phyloP scores from a whole-genome alignment of 176 grass and related monocot species.

The Musa troglodytarum region DNA sequence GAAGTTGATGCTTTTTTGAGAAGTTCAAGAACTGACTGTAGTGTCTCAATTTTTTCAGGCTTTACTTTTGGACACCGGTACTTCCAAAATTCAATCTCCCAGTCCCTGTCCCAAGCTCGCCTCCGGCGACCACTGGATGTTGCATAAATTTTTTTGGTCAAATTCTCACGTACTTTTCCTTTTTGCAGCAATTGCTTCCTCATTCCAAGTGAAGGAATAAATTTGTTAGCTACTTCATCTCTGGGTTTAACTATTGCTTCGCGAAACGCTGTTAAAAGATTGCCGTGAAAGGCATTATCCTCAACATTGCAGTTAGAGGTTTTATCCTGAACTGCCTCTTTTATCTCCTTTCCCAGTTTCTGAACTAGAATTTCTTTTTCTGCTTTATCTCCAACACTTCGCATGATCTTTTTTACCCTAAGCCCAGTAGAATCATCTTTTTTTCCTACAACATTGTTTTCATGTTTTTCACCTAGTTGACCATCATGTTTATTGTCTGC shows the following conservation, averaged over 20 bases:
- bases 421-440: constrained; percentile 49
- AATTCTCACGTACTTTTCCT: constrained; percentile 78
- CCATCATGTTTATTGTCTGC: constrained; percentile 39
- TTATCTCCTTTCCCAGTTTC: constrained; percentile 78
- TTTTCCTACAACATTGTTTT: constrained; percentile 28
- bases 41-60: constrained; percentile 72
- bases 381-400: constrained; percentile 49
- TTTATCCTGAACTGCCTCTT: constrained; percentile 43
- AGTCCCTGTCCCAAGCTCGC: constrained; percentile 76
- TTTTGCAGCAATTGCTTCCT: constrained; percentile 62
- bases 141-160: constrained; percentile 90
- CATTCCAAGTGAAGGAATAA: constrained; percentile 31
- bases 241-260: constrained; percentile 52
- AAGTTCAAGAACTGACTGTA: constrained; percentile 86
- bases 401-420: constrained; percentile 90
- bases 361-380: constrained; percentile 57
- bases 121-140: constrained; percentile 56
- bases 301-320: constrained; percentile 34
- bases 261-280: constrained; percentile 70
- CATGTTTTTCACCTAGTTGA: constrained; percentile 36
- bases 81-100: constrained; percentile 95
- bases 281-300: constrained; percentile 65
- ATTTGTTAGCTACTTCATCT: constrained; percentile 36
- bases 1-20: constrained; percentile 58
- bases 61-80: constrained; percentile 63